phyloP scores from a whole-genome alignment of 2,329 filamentous ascomycete genomes.

The Periconia macrospinosa region DNA sequence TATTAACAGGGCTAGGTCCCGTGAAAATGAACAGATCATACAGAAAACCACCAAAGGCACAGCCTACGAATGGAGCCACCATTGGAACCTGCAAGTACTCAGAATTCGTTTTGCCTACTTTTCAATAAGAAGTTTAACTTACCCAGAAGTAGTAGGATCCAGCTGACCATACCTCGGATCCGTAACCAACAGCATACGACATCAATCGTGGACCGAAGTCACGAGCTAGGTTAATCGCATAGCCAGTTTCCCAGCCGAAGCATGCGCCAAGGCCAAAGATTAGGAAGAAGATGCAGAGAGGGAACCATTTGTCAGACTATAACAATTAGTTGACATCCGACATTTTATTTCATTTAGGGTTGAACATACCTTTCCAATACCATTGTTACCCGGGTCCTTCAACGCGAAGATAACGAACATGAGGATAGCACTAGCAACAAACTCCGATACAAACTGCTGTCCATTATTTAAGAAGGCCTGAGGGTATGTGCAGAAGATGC shows the following conservation, averaged over 20 bases:
- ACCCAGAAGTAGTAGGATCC: constrained; percentile 74
- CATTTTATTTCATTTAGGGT: neutral
- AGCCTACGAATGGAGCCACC: constrained; percentile 68
- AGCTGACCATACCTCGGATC: constrained; percentile 65
- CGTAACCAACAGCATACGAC: constrained; percentile 69
- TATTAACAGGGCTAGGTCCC: constrained; percentile 71
- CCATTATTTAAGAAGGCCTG: constrained; percentile 66
- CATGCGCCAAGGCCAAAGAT: constrained; percentile 74
- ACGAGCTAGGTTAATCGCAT: constrained; percentile 73
- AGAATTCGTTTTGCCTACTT: too few relatives aligned
- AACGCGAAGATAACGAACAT: constrained; percentile 74
- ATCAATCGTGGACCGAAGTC: constrained; percentile 72
- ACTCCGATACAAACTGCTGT: constrained; percentile 72
- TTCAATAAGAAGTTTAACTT: constrained; percentile 19
- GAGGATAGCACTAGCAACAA: constrained; percentile 67
- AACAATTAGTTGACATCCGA: constrained; percentile 4
- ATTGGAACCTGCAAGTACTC: constrained; percentile 62
- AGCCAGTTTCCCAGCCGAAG: constrained; percentile 77
- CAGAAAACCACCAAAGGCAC: constrained; percentile 32
- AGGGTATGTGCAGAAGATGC: constrained; percentile 75
- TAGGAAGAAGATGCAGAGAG: constrained; percentile 69
- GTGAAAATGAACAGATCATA: constrained; percentile 60
- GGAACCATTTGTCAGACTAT: constrained; percentile 41
- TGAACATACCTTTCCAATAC: constrained; percentile 30
- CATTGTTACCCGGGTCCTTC: constrained; percentile 56